Conservation (phyloP, 2,329 filamentous ascomycete genomes). For the Fusarium pseudograminearum region DNA sequence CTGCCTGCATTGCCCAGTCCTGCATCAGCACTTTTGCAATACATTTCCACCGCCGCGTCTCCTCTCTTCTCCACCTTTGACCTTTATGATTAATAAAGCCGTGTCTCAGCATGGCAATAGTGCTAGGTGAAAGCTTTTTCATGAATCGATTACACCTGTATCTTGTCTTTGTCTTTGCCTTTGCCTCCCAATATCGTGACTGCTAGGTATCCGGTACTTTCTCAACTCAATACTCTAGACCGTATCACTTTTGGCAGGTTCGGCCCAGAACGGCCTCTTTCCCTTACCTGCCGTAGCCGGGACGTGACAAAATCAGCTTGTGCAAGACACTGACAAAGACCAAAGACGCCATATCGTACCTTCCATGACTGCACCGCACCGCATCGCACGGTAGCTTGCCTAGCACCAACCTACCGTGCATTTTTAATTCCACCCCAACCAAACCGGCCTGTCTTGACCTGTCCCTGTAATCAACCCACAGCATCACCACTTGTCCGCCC, state of each 20-base stretch:
- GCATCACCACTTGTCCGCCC: constrained; percentile 40
- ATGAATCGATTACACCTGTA: not conserved
- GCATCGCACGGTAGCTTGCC: constrained; percentile 18
- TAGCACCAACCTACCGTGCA: not conserved
- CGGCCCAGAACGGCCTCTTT: constrained; percentile 26
- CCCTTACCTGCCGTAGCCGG: not conserved
- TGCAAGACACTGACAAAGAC: constrained; percentile 42
- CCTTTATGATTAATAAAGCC: constrained; percentile 9
- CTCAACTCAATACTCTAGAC: constrained; percentile 17
- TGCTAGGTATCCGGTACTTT: too few species aligned
- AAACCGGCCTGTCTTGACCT: constrained; percentile 19
- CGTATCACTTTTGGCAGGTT: constrained; percentile 24
- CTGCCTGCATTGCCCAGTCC: constrained; percentile 19
- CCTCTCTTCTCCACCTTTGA: not conserved
- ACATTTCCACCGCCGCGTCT: not conserved
- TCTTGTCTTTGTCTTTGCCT: not conserved
- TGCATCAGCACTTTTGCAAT: constrained; percentile 18
- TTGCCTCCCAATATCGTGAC: not conserved
- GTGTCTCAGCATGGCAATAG: not conserved
- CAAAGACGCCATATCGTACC: constrained; percentile 37
- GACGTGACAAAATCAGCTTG: constrained; percentile 14
- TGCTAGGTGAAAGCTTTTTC: not conserved
- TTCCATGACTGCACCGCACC: constrained; percentile 9
- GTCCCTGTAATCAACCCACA: constrained; percentile 44
- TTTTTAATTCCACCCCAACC: constrained; percentile 33